phyloP scores from a whole-genome alignment of 2,329 filamentous ascomycete genomes.

The Simplicillium sp. region DNA sequence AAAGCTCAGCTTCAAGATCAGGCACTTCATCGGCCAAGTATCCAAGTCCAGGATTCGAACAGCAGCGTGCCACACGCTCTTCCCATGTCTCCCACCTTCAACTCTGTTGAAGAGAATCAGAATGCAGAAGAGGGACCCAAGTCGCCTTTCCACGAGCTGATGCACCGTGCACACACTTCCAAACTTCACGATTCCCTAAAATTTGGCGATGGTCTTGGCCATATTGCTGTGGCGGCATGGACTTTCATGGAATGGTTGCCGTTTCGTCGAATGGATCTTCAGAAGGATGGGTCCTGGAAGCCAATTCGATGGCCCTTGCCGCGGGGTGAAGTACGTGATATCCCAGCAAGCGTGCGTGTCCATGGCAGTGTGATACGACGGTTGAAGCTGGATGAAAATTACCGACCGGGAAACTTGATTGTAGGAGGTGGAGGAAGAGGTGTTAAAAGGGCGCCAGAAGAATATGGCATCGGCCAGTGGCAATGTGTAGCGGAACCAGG shows the following conservation, averaged over 20 bases:
- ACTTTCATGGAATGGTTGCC: slow-evolving; percentile 75
- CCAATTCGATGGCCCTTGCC: slow-evolving; percentile 75
- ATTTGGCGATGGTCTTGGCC: slow-evolving; percentile 49
- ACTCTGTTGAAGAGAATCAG: background rate
- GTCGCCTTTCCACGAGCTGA: slow-evolving; percentile 37
- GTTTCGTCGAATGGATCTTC: slow-evolving; percentile 72
- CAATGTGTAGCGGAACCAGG: slow-evolving; percentile 53
- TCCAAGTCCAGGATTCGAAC: background rate
- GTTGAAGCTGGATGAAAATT: slow-evolving; percentile 52
- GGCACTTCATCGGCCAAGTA: too few relatives aligned
- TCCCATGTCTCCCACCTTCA: too few relatives aligned
- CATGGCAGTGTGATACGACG: slow-evolving; percentile 67
- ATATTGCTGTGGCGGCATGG: slow-evolving; percentile 54
- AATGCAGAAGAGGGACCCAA: background rate
- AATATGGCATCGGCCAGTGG: slow-evolving; percentile 66
- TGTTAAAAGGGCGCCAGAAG: slow-evolving; percentile 46
- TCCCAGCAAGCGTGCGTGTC: slow-evolving; percentile 59
- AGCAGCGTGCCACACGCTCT: background rate
- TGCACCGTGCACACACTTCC: slow-evolving; percentile 40
- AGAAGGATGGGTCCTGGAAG: slow-evolving; percentile 64
- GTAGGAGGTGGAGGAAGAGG: slow-evolving; percentile 70
- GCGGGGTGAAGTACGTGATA: slow-evolving; percentile 67
- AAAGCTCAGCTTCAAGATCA: background rate
- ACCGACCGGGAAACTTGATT: slow-evolving; percentile 72
- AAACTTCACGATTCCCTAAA: slow-evolving; percentile 62